phyloP scores from a whole-genome alignment of 2,329 filamentous ascomycete species.

The Thyridium curvatum region DNA sequence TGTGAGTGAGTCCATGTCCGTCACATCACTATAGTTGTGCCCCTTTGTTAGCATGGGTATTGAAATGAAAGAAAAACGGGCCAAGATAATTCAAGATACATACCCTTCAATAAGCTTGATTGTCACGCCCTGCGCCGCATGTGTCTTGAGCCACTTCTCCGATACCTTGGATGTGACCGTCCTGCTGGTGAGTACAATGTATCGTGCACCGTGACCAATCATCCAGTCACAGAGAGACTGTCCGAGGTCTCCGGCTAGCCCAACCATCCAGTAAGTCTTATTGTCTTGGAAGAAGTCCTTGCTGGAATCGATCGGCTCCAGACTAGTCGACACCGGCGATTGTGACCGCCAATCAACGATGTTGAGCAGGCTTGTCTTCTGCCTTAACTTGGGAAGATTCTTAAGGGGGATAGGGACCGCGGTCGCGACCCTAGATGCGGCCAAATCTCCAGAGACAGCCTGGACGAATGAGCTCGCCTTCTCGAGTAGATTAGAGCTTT shows the following conservation, averaged over 20 bases:
- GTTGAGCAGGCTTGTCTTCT: too few species aligned
- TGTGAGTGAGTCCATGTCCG: slow-evolving; percentile 7
- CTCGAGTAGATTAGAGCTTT: too few species aligned
- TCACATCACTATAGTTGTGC: slow-evolving; percentile 12
- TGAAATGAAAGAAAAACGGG: slow-evolving; percentile 1
- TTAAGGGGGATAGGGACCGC: too few species aligned
- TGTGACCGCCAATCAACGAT: too few species aligned
- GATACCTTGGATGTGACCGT: slow-evolving; percentile 7
- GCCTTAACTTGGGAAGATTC: too few species aligned
- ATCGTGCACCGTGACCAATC: slow-evolving; percentile 19
- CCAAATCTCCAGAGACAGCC: too few species aligned
- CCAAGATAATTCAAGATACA: neutral
- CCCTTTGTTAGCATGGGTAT: neutral
- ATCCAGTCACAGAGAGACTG: slow-evolving; percentile 22
- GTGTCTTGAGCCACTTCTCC: slow-evolving; percentile 16
- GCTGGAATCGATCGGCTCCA: neutral
- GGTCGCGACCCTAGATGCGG: too few species aligned
- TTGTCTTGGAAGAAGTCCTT: slow-evolving; percentile 2
- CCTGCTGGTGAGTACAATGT: slow-evolving; percentile 31
- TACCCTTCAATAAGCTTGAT: slow-evolving; percentile 9
- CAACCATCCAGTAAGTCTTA: slow-evolving; percentile 23
- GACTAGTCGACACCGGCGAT: too few species aligned
- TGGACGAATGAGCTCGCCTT: too few species aligned
- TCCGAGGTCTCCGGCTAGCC: slow-evolving; percentile 19
- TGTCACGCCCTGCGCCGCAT: slow-evolving; percentile 2